A percentile compares a stretch with the other conserved stretches of the same genome.
These are phyloP conservation scores for Lachnellula suecica DNA, from an alignment of 2,329 filamentous ascomycete genomes.

Conservation along the genomic window DNA sequence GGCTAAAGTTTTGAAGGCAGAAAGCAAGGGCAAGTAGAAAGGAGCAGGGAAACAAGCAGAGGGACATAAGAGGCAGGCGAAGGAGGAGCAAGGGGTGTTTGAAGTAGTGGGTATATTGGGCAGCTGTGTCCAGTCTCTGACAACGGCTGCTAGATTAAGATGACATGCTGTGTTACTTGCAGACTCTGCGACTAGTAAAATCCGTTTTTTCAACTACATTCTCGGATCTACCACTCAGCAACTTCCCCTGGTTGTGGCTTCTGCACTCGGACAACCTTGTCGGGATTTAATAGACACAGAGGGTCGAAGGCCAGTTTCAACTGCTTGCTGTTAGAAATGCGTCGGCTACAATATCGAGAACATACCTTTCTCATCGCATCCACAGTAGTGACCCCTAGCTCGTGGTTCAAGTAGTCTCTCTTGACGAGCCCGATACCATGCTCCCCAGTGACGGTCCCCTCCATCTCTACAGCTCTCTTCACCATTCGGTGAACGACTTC, in stretches of 20 bases:
- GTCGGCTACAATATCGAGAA: background rate
- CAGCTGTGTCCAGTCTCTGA: background rate
- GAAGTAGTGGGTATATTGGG: background rate
- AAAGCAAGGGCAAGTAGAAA: too few species aligned
- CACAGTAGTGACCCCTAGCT: conserved; percentile 72
- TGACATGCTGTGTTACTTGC: background rate
- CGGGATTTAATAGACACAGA: conserved; percentile 63
- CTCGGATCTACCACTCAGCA: conserved; percentile 44
- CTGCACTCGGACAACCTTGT: conserved; percentile 67
- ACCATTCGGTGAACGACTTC: conserved; percentile 80
- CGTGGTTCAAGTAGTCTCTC: conserved; percentile 77
- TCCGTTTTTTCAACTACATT: background rate
- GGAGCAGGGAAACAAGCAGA: too few species aligned
- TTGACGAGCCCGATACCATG: conserved; percentile 84
- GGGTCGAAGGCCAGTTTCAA: conserved; percentile 82
- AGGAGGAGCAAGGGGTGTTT: background rate
- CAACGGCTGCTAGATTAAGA: background rate
- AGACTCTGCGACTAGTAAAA: background rate
- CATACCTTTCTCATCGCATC: conserved; percentile 79
- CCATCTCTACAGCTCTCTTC: conserved; percentile 79
- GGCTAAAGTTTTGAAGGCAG: too few species aligned
- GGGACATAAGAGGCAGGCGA: too few species aligned
- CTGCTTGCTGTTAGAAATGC: conserved; percentile 37
- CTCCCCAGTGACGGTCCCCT: conserved; percentile 83
- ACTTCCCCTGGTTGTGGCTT: conserved; percentile 49